Evolutionary conservation across 176 grass and related monocot genomes (phyloP).

Genomic region (Aegilops sharonensis): DNA sequence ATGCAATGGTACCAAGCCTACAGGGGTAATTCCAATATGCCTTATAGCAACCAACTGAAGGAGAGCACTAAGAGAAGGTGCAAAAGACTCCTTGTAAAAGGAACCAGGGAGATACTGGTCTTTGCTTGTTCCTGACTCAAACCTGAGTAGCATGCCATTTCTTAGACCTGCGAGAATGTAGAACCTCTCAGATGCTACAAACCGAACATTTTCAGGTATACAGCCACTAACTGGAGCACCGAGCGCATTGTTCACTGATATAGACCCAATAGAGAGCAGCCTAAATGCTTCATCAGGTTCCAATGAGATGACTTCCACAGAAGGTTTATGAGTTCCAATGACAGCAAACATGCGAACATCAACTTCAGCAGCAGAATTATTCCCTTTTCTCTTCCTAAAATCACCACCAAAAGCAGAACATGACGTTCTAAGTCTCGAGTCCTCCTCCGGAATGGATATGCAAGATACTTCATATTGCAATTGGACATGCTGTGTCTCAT

Average conservation of each 20-base stretch:
- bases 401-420: conserved; percentile 33
- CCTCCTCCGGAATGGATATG: conserved; percentile 70
- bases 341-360: conserved; percentile 69
- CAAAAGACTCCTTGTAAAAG: conserved; percentile 38
- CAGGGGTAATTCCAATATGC: conserved; percentile 92
- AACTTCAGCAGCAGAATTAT: conserved; percentile 32
- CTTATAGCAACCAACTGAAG: conserved; percentile 85
- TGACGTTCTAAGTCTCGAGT: conserved; percentile 26
- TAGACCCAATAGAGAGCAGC: conserved; percentile 54
- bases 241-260: conserved; percentile 73
- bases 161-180: conserved; percentile 91
- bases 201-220: conserved; percentile 88
- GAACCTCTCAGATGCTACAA: conserved; percentile 72
- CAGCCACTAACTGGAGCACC: conserved; percentile 92
- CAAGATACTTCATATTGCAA: conserved; percentile 85
- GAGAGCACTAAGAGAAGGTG: conserved; percentile 39
- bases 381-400: conserved; percentile 21
- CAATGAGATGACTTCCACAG: conserved; percentile 83
- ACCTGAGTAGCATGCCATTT: conserved; percentile 96
- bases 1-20: conserved; percentile 66
- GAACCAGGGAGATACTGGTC: conserved; percentile 36
- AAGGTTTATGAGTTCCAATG: conserved; percentile 97
- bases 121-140: conserved; percentile 58
- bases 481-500: conserved; percentile 65
- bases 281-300: conserved; percentile 60